phyloP scores from a whole-genome alignment of 2,329 filamentous ascomycete species.

The Cladosporium sp. region DNA sequence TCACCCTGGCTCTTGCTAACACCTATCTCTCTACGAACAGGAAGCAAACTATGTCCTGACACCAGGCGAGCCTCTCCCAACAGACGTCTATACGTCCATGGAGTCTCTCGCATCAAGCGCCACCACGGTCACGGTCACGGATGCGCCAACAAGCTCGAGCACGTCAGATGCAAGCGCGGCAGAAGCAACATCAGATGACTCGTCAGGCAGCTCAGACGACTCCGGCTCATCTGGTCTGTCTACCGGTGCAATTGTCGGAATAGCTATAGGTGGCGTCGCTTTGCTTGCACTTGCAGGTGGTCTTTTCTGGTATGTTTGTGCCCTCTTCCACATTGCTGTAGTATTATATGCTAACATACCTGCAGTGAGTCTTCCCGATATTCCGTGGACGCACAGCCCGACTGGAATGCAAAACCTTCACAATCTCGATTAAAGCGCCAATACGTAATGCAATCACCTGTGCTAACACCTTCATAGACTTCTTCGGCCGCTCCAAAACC shows the following conservation, averaged over 20 bases:
- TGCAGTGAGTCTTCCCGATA: background rate
- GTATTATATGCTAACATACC: background rate
- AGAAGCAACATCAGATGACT: constrained; percentile 12
- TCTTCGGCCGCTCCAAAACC: constrained; percentile 48
- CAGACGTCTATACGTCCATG: constrained; percentile 30
- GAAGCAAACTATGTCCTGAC: background rate
- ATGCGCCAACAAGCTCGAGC: constrained; percentile 15
- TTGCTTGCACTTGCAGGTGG: constrained; percentile 58
- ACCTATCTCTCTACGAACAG: background rate
- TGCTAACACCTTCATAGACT: constrained; percentile 28
- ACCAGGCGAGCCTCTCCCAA: constrained; percentile 28
- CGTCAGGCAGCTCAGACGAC: background rate
- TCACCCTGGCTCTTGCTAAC: background rate
- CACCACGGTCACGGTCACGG: constrained; percentile 18
- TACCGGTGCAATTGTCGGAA: constrained; percentile 41
- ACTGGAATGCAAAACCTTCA: no score
- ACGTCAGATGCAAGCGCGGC: constrained; percentile 14
- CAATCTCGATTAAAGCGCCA: no score
- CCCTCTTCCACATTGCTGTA: background rate
- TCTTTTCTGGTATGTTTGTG: constrained; percentile 48
- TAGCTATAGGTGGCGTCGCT: constrained; percentile 61
- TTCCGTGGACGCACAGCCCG: no score
- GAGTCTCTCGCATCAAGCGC: constrained; percentile 20
- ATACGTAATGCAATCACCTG: no score
- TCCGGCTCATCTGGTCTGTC: constrained; percentile 25